phyloP scores from a whole-genome alignment of 345 rosid genomes.

The Pseudoturritis turrita region DNA sequence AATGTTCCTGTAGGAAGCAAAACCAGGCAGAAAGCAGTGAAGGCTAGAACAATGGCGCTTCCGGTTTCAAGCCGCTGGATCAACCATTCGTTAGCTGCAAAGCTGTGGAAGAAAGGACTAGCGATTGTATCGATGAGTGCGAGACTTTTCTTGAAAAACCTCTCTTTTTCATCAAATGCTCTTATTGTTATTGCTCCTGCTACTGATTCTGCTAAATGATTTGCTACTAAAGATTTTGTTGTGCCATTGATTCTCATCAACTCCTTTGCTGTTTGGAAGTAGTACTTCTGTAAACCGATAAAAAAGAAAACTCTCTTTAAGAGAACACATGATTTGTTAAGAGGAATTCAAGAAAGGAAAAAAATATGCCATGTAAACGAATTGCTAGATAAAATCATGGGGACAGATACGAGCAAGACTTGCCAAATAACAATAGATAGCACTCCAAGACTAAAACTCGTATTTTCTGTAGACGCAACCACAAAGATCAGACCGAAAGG shows the following conservation, averaged over 20 bases:
- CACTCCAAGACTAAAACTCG: conserved; percentile 67
- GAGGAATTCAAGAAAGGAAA: not conserved
- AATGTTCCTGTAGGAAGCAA: conserved; percentile 94
- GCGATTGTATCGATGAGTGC: conserved; percentile 74
- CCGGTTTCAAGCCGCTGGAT: conserved; percentile 78
- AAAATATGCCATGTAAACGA: conserved; percentile 66
- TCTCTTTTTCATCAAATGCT: conserved; percentile 84
- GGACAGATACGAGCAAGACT: conserved; percentile 73
- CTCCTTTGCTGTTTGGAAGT: conserved; percentile 80
- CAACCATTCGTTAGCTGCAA: conserved; percentile 91
- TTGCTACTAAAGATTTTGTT: conserved; percentile 85
- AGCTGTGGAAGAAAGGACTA: conserved; percentile 85
- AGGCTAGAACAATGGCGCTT: conserved; percentile 69
- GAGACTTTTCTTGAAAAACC: conserved; percentile 72
- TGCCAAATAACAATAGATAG: conserved; percentile 87
- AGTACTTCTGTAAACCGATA: conserved; percentile 53
- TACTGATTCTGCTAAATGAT: conserved; percentile 90
- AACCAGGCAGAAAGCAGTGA: conserved; percentile 90
- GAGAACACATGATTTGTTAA: not conserved
- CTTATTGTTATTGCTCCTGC: conserved; percentile 87
- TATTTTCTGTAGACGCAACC: conserved; percentile 55
- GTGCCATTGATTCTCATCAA: conserved; percentile 88
- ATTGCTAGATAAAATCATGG: conserved; percentile 60
- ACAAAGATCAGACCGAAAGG: conserved; percentile 67
- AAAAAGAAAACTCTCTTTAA: not conserved